phyloP scores from a whole-genome alignment of 345 rosid genomes.

The Hevea brasiliensis region DNA sequence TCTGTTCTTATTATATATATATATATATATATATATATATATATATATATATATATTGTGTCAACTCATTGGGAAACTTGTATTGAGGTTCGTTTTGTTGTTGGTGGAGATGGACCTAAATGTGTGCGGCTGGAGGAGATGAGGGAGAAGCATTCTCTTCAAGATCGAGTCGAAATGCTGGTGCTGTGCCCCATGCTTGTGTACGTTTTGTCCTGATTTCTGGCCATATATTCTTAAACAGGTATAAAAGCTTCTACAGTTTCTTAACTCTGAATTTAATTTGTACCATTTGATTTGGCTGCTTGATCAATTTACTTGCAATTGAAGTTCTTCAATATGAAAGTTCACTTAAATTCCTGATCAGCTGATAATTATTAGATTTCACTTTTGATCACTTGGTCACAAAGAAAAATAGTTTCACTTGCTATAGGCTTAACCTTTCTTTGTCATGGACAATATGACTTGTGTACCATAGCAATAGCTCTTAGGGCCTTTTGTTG shows the following conservation, averaged over 20 bases:
- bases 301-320: not conserved
- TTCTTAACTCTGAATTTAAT: not conserved
- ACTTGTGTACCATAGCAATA: too few species aligned
- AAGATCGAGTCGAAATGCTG: constrained; percentile 92
- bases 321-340: not conserved
- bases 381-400: not conserved
- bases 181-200: constrained; percentile 85
- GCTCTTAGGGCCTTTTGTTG: too few species aligned
- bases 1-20: not conserved
- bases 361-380: not conserved
- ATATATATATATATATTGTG: not conserved
- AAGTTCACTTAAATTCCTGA: not conserved
- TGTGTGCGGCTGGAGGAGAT: constrained; percentile 88
- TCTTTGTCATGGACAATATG: not conserved
- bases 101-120: constrained; percentile 97
- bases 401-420: not conserved
- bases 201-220: constrained; percentile 79
- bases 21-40: not conserved
- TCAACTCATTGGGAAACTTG: constrained; percentile 12
- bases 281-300: not conserved
- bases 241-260: constrained; percentile 49
- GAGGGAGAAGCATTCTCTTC: constrained; percentile 96
- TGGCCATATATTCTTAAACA: constrained; percentile 93
- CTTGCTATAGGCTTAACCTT: not conserved
- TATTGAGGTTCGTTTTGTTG: constrained; percentile 76